A percentile compares a stretch with the other conserved stretches of the same genome.
phyloP scores from a whole-genome alignment of 1,284 basidiomycete genomes.

The Fistulina hepatica region DNA sequence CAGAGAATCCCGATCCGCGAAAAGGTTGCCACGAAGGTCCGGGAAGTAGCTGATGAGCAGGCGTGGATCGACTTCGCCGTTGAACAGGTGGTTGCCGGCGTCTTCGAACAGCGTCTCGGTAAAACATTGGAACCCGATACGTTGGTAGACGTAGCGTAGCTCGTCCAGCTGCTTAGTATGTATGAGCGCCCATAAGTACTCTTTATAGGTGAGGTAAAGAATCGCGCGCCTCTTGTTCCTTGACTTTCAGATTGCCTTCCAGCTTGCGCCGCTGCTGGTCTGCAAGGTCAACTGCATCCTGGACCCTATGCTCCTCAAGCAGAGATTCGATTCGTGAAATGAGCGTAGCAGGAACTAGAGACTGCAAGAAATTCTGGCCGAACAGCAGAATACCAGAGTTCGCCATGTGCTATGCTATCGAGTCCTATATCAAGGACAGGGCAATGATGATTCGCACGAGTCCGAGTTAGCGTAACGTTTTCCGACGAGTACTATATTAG shows the following conservation, averaged over 20 bases:
- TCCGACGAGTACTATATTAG: too few relatives aligned
- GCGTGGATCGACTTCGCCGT: slow-evolving; percentile 66
- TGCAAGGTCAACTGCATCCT: slow-evolving; percentile 53
- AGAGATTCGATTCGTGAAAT: slow-evolving; percentile 65
- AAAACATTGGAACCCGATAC: slow-evolving; percentile 65
- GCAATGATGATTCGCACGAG: too few relatives aligned
- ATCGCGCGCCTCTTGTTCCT: slow-evolving; percentile 39
- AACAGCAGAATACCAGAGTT: slow-evolving; percentile 56
- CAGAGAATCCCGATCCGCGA: slow-evolving; percentile 34
- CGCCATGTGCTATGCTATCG: too few relatives aligned
- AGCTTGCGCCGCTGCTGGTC: slow-evolving; percentile 49
- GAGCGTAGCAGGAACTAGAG: slow-evolving; percentile 61
- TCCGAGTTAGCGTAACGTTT: too few relatives aligned
- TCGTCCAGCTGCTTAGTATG: slow-evolving; percentile 54
- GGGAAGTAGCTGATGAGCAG: slow-evolving; percentile 69
- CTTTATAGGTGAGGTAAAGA: background rate
- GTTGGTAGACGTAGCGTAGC: slow-evolving; percentile 65
- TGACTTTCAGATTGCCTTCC: slow-evolving; percentile 35
- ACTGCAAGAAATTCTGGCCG: slow-evolving; percentile 49
- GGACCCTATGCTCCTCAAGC: slow-evolving; percentile 50
- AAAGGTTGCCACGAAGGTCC: slow-evolving; percentile 49
- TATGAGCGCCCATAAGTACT: slow-evolving; percentile 1
- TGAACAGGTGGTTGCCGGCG: slow-evolving; percentile 62
- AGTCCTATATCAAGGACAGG: too few relatives aligned
- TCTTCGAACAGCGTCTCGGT: slow-evolving; percentile 65